Evolutionary conservation across 2,329 filamentous ascomycete genomes (phyloP).

Genomic region (Aspergillus novoparasiticus): DNA sequence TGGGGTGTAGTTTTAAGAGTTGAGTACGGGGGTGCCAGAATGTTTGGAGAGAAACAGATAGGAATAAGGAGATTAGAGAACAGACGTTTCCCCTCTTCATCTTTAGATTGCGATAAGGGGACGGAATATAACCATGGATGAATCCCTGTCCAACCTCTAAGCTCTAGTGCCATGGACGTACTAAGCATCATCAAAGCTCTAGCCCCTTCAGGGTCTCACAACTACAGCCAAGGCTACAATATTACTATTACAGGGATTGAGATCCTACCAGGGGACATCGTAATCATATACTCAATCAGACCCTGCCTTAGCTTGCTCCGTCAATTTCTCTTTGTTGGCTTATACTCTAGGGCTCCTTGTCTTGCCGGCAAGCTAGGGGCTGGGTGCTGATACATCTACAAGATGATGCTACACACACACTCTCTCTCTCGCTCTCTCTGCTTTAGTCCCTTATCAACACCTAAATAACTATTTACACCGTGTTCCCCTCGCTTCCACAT

Average conservation of each 20-base stretch:
- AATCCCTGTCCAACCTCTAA: not conserved
- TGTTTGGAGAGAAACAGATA: not conserved
- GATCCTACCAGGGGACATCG: not conserved
- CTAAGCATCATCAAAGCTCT: too few relatives aligned
- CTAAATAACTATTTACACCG: not conserved
- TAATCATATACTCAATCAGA: not conserved
- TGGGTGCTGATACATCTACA: not conserved
- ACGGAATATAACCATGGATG: not conserved
- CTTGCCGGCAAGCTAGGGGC: not conserved
- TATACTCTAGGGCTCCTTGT: not conserved
- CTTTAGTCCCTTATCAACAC: too few relatives aligned
- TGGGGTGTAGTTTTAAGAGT: not conserved
- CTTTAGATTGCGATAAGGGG: too few relatives aligned
- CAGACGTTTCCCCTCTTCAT: not conserved
- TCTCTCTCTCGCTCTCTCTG: not conserved
- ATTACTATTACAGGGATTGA: not conserved
- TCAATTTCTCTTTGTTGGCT: not conserved
- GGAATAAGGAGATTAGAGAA: not conserved
- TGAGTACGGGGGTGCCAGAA: not conserved
- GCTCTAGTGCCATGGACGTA: too few relatives aligned
- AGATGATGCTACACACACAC: not conserved
- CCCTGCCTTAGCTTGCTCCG: not conserved
- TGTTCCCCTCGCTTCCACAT: not conserved
- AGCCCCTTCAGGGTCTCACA: not conserved
- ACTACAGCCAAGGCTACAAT: not conserved